A percentile compares a stretch with the other conserved stretches of the same genome.
phyloP scores from a whole-genome alignment of 331 rosid species.

The Malus hybrid region DNA sequence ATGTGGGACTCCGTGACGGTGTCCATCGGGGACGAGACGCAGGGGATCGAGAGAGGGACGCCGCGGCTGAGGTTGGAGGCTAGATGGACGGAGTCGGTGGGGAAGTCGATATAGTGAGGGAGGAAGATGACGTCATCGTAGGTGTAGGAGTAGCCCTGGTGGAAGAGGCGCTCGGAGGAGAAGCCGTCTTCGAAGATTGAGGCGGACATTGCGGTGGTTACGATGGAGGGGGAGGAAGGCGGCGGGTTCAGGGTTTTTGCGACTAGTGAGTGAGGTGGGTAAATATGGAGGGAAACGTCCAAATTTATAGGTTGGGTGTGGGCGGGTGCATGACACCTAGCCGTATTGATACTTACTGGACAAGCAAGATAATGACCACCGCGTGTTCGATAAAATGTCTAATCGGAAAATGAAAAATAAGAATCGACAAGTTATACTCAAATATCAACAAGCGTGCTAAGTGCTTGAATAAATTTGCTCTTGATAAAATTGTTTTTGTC shows the following conservation, averaged over 20 bases:
- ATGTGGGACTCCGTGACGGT: slow-evolving; percentile 78
- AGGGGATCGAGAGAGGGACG: slow-evolving; percentile 49
- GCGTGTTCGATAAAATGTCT: too few species aligned
- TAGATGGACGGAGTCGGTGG: slow-evolving; percentile 70
- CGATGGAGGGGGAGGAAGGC: slow-evolving; percentile 19
- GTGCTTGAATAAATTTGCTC: too few species aligned
- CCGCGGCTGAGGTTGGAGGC: slow-evolving; percentile 58
- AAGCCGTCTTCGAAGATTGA: slow-evolving; percentile 57
- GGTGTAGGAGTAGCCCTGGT: slow-evolving; percentile 81
- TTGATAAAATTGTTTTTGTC: too few species aligned
- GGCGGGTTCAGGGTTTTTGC: not conserved
- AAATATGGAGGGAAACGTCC: slow-evolving; percentile 23
- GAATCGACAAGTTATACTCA: too few species aligned
- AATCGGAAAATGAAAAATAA: too few species aligned
- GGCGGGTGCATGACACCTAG: not conserved
- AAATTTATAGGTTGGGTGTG: not conserved
- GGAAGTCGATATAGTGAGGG: slow-evolving; percentile 90
- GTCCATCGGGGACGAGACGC: slow-evolving; percentile 93
- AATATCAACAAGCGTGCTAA: too few species aligned
- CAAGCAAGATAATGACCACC: too few species aligned
- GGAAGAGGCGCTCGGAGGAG: slow-evolving; percentile 72
- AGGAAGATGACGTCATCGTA: slow-evolving; percentile 95
- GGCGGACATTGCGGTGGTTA: slow-evolving; percentile 19
- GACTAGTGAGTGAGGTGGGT: not conserved
- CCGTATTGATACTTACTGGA: too few species aligned